Base-by-base conservation (phyloP, 345 rosid species). In the Psidium guajava region DNA sequence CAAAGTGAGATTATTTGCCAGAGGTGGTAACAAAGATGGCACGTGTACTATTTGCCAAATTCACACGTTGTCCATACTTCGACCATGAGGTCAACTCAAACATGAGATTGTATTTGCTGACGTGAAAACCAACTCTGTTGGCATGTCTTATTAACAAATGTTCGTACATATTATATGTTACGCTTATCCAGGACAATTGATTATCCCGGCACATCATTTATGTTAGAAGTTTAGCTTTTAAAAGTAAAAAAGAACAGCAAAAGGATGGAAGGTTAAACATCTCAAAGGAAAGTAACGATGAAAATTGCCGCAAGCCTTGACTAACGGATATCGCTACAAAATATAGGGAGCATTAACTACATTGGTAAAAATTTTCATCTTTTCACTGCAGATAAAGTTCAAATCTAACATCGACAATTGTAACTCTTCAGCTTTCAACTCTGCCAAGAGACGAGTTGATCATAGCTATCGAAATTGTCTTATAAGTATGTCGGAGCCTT, bases 131-230 rank as follows among this genome's bases (percentile, higher is more conserved):
- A 28, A 15, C 42, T 61, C 9, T 2, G 2, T 4, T 14, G 42
- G 32, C 18, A 11, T 1, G 3, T 1, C 28, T 61, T 61, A 6
- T 61, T 61, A 3, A 8, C 11, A 61, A 61, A 15, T 28, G 22
- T 61, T 28, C 21, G 18, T 61, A 61, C 4, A 15, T 61, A 28
- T 14, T 8, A 3, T 28, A 28, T 28, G 18, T 61, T 28, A 18
- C 21, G 36, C 10, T 61, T 7, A 28, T 11, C 18, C 21, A 61
- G 6, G 2, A 14, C 42, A 11, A 15, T 32, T 28, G 7, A 28
- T 42, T 0, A 0, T 22, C 42, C 0, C 5, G 18, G 22, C 75
- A 32, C 44, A 64, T 64, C 3, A 28, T 32, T 32, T 64, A 64
- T 32, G 44, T 32, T 32, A 36, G 40, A 32, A 64, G 12, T 64